Base-by-base conservation (phyloP, 2,329 filamentous ascomycete genomes). In the Curvularia sp. region DNA sequence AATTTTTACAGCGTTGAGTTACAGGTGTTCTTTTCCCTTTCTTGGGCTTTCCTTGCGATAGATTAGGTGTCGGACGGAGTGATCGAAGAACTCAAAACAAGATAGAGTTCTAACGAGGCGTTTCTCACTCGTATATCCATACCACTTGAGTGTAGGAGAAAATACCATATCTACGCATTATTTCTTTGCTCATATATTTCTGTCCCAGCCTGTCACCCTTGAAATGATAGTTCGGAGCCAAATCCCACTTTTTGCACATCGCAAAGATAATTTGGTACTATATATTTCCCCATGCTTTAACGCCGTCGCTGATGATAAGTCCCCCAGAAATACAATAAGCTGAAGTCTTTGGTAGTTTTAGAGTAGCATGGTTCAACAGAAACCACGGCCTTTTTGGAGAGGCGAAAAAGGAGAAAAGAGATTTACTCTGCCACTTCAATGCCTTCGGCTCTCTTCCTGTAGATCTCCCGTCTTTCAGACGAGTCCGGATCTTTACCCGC, bases 401-500 rank as follows among this genome's bases (percentile, higher is more conserved):
- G 35, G 15, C 35, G 5, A 18, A 38, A 38, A 30, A 43, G 20
- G 22, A 26, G 24, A 42, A 24, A 43, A 20, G 3, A 22, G 2
- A 31, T 13, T 41, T 50, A 50, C 24, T 50, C 48, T 5, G 20
- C 20, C 22, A 41, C 61, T 53, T 70, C 67, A 6, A 68, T 31
- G 0, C 65, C 65, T 63, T 85, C 82, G 53, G 81, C 79, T 56
- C 78, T 77, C 39, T 78, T 79, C 49, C 79, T 75, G 54, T 81
- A 77, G 31, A 74, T 68, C 30, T 77, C 71, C 41, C 84, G 77
- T 66, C 80, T 81, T 62, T 80, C 81, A n/a, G 73, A 66, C 64
- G 85, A 77, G 49, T 81, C 80, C 0, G 83, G 80, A 53, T 86
- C 83, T 50, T 81, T 78, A 7, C 84, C 79, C 12, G 76, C 74